Percentiles rank a stretch among this genome's conserved stretches.
phyloP scores from a whole-genome alignment of 768 basidiomycete species.

The Rhodotorula taiwanensis region DNA sequence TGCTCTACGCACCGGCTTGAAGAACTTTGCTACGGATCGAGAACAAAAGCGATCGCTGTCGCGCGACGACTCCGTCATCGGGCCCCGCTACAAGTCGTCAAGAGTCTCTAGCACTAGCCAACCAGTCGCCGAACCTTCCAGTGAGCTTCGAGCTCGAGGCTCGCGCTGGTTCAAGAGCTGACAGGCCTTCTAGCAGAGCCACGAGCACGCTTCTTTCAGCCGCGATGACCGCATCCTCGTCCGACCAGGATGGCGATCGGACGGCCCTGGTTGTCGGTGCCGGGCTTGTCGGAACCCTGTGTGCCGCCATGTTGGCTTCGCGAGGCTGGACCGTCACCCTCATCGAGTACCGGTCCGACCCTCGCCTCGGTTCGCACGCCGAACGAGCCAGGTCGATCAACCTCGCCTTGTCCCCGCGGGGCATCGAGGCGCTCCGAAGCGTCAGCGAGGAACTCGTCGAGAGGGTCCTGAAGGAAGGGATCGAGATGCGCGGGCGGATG shows the following conservation, averaged over 20 bases:
- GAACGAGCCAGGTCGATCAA: constrained; percentile 81
- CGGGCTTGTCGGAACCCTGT: constrained; percentile 89
- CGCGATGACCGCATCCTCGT: neutral
- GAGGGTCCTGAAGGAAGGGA: constrained; percentile 66
- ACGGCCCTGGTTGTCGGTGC: constrained; percentile 55
- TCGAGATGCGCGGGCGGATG: constrained; percentile 94
- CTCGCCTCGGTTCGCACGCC: constrained; percentile 52
- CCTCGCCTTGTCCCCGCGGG: constrained; percentile 87
- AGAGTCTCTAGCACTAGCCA: no score
- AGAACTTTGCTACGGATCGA: no score
- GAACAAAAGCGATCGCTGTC: no score
- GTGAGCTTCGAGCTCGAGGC: no score
- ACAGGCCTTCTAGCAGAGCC: neutral
- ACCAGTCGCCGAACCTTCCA: no score
- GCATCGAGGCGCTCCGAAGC: constrained; percentile 75
- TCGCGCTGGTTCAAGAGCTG: neutral
- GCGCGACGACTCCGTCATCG: neutral
- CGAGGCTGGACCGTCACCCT: constrained; percentile 76
- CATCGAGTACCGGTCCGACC: constrained; percentile 74
- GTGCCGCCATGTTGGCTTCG: constrained; percentile 75
- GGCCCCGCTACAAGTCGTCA: neutral
- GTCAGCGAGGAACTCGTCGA: constrained; percentile 66
- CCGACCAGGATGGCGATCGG: constrained; percentile 3
- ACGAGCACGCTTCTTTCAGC: neutral
- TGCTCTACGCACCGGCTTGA: no score